Percentiles rank a stretch among this genome's conserved stretches.
These are phyloP conservation scores for Pseudogymnoascus sp. DNA, from an alignment of 2,329 filamentous ascomycete genomes.

Conservation along the genomic window DNA sequence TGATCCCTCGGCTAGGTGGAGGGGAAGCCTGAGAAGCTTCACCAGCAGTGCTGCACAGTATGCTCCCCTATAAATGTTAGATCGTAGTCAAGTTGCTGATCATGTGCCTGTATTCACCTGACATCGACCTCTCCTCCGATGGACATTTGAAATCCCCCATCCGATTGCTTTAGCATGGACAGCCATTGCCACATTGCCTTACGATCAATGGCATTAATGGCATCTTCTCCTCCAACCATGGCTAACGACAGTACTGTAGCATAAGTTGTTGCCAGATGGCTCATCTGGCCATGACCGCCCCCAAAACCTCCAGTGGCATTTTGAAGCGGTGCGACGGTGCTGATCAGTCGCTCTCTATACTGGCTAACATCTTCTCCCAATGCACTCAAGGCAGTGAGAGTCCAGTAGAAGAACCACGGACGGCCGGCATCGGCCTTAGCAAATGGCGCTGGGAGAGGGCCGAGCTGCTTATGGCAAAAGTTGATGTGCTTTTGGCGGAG, in stretches of 20 bases:
- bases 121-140: slow-evolving; percentile 88
- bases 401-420: slow-evolving; percentile 96
- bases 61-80: slow-evolving; percentile 56
- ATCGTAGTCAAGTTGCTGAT: not conserved
- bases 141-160: slow-evolving; percentile 85
- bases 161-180: slow-evolving; percentile 72
- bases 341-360: slow-evolving; percentile 62
- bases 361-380: slow-evolving; percentile 64
- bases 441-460: slow-evolving; percentile 60
- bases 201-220: slow-evolving; percentile 70
- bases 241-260: slow-evolving; percentile 71
- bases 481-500: slow-evolving; percentile 52
- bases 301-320: slow-evolving; percentile 81
- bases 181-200: slow-evolving; percentile 87
- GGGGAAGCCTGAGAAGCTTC: slow-evolving; percentile 73
- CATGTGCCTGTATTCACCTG: slow-evolving; percentile 46
- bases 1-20: slow-evolving; percentile 66
- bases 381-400: slow-evolving; percentile 63
- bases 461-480: slow-evolving; percentile 54
- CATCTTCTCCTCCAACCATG: slow-evolving; percentile 67
- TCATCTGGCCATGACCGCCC: slow-evolving; percentile 83
- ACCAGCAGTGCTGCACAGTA: slow-evolving; percentile 86
- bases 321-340: slow-evolving; percentile 74
- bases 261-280: slow-evolving; percentile 85
- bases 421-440: slow-evolving; percentile 75